These are phyloP conservation scores for Nothophoma quercina DNA, from an alignment of 2,329 filamentous ascomycete genomes.

Conservation along the genomic window DNA sequence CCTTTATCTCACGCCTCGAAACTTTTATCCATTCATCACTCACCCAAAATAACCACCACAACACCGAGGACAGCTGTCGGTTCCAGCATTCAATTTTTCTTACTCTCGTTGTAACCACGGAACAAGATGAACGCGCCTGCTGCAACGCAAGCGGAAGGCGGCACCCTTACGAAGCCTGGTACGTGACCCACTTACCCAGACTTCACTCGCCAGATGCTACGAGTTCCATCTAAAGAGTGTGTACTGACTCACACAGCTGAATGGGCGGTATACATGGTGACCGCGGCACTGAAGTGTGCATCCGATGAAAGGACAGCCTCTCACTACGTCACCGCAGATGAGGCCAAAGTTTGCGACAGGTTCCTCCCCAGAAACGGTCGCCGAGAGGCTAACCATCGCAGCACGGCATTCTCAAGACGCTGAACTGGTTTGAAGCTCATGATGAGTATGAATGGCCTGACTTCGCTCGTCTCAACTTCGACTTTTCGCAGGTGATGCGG, in stretches of 20 bases:
- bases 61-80: no score
- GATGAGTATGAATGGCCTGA: conserved; percentile 26
- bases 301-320: not conserved
- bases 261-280: conserved; percentile 25
- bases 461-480: conserved; percentile 18
- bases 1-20: no score
- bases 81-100: no score
- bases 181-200: not conserved
- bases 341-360: no score
- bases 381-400: no score
- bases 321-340: conserved; percentile 14
- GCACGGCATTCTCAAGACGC: conserved; percentile 17
- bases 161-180: conserved; percentile 22
- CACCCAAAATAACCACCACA: no score
- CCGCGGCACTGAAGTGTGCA: conserved; percentile 19
- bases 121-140: conserved; percentile 1
- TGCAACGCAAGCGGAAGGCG: conserved; percentile 8
- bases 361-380: no score
- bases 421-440: conserved; percentile 28
- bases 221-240: no score
- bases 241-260: conserved; percentile 14
- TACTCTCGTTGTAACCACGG: no score
- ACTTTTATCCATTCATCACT: no score
- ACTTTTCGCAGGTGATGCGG: conserved; percentile 27
- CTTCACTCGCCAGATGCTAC: no score